Conservation (phyloP, 2,329 filamentous ascomycete genomes). For the Alternaria hordeiaustralica region DNA sequence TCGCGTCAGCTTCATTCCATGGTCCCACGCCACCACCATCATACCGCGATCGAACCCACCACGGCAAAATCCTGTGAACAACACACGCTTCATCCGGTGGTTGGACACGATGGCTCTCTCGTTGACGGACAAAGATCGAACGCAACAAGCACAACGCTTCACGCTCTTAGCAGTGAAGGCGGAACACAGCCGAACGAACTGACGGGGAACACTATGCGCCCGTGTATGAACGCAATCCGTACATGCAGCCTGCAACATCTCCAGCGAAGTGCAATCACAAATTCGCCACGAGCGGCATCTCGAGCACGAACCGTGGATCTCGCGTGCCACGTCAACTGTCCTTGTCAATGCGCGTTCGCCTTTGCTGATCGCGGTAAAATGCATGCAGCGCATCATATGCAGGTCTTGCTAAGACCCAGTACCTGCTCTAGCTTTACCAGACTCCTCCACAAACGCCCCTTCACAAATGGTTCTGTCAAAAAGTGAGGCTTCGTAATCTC, state of each 20-base stretch:
- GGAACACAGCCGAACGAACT: background rate
- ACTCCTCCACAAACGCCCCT: background rate
- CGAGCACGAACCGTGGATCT: background rate
- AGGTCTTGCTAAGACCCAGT: background rate
- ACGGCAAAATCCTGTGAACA: background rate
- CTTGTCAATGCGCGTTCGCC: background rate
- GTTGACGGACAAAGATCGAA: background rate
- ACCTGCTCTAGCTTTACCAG: background rate
- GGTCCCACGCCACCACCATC: background rate
- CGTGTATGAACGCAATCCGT: background rate
- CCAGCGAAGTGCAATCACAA: background rate
- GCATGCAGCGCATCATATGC: background rate
- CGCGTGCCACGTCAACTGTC: background rate
- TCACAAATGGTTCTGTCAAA: background rate
- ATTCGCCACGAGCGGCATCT: background rate
- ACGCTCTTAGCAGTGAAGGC: background rate
- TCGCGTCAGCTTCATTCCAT: conserved; percentile 1
- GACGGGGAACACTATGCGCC: background rate
- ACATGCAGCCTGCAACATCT: background rate
- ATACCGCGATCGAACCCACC: background rate
- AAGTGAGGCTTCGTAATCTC: background rate
- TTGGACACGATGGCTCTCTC: background rate
- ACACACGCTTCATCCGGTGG: background rate
- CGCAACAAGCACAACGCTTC: background rate
- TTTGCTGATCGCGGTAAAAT: background rate